A percentile compares a stretch with the other conserved stretches of the same genome.
These are phyloP conservation scores for Verticillium zaregamsianum DNA, from an alignment of 2,329 filamentous ascomycete species.

Conservation along the genomic window DNA sequence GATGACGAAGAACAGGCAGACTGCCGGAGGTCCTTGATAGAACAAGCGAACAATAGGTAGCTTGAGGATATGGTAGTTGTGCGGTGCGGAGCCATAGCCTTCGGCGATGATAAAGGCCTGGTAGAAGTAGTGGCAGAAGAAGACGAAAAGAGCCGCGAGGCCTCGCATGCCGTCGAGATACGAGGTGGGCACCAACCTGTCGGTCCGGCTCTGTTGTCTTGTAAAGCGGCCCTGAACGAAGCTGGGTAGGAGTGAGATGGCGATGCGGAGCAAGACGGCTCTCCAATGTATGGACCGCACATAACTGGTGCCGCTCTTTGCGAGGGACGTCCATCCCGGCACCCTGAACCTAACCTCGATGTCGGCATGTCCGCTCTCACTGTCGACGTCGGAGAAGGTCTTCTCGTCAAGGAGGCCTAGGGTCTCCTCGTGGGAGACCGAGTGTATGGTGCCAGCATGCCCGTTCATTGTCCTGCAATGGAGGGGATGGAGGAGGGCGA, in stretches of 20 bases:
- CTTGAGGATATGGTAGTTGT: slow-evolving; percentile 43
- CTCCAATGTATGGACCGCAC: slow-evolving; percentile 30
- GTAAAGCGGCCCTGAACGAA: slow-evolving; percentile 42
- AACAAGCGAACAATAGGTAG: slow-evolving; percentile 50
- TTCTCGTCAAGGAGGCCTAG: slow-evolving; percentile 40
- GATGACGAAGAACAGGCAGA: slow-evolving; percentile 59
- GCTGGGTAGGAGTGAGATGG: slow-evolving; percentile 47
- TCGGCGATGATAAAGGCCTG: slow-evolving; percentile 47
- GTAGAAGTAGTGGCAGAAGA: slow-evolving; percentile 54
- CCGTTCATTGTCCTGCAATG: slow-evolving; percentile 35
- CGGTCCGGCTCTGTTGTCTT: slow-evolving; percentile 33
- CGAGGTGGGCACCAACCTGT: slow-evolving; percentile 45
- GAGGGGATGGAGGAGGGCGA: neutral
- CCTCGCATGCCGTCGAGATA: slow-evolving; percentile 57
- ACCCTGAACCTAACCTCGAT: slow-evolving; percentile 27
- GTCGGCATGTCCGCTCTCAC: slow-evolving; percentile 33
- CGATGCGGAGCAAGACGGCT: slow-evolving; percentile 29
- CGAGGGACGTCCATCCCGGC: slow-evolving; percentile 25
- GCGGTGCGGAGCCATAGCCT: slow-evolving; percentile 40
- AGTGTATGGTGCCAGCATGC: slow-evolving; percentile 27
- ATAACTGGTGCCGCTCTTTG: slow-evolving; percentile 22
- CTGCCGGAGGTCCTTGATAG: slow-evolving; percentile 52
- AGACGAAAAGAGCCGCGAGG: slow-evolving; percentile 50
- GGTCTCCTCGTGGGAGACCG: slow-evolving; percentile 38
- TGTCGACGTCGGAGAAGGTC: slow-evolving; percentile 38